Evolutionary conservation across 768 basidiomycete genomes (phyloP).

Genomic region (Holtermannia corniformis): DNA sequence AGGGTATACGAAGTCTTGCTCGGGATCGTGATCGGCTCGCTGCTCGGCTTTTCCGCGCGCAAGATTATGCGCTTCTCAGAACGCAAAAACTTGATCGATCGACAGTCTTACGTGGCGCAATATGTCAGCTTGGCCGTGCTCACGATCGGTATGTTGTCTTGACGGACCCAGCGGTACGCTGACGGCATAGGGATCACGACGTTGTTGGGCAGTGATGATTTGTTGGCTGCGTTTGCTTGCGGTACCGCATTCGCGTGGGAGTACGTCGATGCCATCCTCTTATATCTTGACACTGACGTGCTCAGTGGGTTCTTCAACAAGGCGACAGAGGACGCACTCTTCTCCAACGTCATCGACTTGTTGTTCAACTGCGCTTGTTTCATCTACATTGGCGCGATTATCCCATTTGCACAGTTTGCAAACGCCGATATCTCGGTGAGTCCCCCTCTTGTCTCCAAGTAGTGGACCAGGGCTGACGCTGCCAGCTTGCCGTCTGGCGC

Average conservation of each 20-base stretch:
- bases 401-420: conserved; percentile 77
- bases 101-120: conserved; percentile 90
- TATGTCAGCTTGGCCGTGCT: conserved; percentile 41
- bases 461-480: background rate
- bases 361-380: conserved; percentile 91
- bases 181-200: conserved; percentile 59
- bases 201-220: conserved; percentile 82
- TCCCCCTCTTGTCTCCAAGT: background rate
- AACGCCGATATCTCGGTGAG: conserved; percentile 51
- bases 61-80: conserved; percentile 91
- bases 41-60: conserved; percentile 69
- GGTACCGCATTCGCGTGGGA: conserved; percentile 97
- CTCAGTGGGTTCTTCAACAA: conserved; percentile 45
- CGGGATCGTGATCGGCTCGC: conserved; percentile 62
- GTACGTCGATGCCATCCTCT: conserved; percentile 52
- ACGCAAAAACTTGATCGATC: conserved; percentile 72
- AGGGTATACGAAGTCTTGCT: conserved; percentile 61
- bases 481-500: conserved; percentile 62
- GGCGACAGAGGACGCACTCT: conserved; percentile 88
- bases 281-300: background rate
- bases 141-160: conserved; percentile 32
- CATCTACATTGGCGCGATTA: conserved; percentile 94
- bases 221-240: conserved; percentile 87
- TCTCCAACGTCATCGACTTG: conserved; percentile 87
- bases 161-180: background rate